phyloP scores from a whole-genome alignment of 2,329 filamentous ascomycete species.

The Aspergillus flavus region DNA sequence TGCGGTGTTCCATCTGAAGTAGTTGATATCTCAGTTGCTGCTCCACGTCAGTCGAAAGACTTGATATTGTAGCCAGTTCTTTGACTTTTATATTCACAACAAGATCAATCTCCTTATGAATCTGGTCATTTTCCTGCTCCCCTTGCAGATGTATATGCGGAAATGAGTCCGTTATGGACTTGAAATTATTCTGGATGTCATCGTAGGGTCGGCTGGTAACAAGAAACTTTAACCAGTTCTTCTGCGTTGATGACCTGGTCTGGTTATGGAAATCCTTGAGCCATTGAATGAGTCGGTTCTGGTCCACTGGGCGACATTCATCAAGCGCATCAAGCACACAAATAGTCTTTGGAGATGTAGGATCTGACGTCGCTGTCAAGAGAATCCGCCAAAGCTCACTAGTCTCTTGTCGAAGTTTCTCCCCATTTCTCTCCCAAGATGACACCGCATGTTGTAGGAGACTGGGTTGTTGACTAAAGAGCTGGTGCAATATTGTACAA shows the following conservation, averaged over 20 bases:
- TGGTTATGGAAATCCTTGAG: slow-evolving; percentile 8
- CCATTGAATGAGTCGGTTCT: slow-evolving; percentile 12
- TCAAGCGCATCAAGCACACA: slow-evolving; percentile 25
- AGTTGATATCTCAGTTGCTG: slow-evolving; percentile 17
- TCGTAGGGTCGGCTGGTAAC: slow-evolving; percentile 24
- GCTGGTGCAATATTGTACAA: slow-evolving; percentile 42
- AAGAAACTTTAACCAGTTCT: slow-evolving; percentile 20
- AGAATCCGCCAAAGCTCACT: slow-evolving; percentile 21
- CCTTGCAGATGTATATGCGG: slow-evolving; percentile 16
- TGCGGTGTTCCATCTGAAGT: slow-evolving; percentile 22
- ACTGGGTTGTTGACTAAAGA: slow-evolving; percentile 31
- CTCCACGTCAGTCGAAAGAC: neutral
- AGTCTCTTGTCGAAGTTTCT: slow-evolving; percentile 18
- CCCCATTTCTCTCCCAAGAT: slow-evolving; percentile 22
- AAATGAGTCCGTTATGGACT: slow-evolving; percentile 3
- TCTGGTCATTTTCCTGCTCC: slow-evolving; percentile 18
- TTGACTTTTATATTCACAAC: slow-evolving; percentile 15
- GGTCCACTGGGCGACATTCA: slow-evolving; percentile 12
- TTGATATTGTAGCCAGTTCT: slow-evolving; percentile 10
- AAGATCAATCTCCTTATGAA: slow-evolving; percentile 17
- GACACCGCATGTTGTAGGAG: slow-evolving; percentile 27
- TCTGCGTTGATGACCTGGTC: neutral
- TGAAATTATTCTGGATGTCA: slow-evolving; percentile 13
- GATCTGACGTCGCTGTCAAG: slow-evolving; percentile 6
- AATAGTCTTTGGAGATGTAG: slow-evolving; percentile 8